These are phyloP conservation scores for Megacollybia marginata DNA, from an alignment of 768 basidiomycete species.

Conservation along the genomic window DNA sequence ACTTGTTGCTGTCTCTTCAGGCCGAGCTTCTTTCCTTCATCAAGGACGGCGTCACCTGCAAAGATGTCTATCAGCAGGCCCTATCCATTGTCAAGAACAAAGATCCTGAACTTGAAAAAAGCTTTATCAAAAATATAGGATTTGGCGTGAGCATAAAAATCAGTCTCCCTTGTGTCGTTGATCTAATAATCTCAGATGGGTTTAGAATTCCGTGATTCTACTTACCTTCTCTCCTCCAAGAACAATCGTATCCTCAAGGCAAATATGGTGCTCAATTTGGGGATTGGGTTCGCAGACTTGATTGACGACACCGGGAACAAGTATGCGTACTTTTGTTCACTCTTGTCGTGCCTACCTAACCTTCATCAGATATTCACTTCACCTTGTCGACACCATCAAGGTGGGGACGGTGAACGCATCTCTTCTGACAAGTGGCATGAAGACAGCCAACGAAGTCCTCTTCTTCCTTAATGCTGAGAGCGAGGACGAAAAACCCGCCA, in stretches of 20 bases:
- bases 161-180: neutral
- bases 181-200: constrained; percentile 61
- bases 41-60: constrained; percentile 68
- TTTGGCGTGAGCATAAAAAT: constrained; percentile 59
- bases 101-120: constrained; percentile 73
- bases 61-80: constrained; percentile 80
- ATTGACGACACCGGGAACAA: constrained; percentile 74
- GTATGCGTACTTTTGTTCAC: constrained; percentile 7
- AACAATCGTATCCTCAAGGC: constrained; percentile 62
- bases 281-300: constrained; percentile 80
- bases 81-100: constrained; percentile 65
- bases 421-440: constrained; percentile 79
- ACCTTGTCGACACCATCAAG: constrained; percentile 83
- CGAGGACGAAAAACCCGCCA: constrained; percentile 48
- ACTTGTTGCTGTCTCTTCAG: constrained; percentile 71
- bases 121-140: constrained; percentile 85
- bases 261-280: constrained; percentile 82
- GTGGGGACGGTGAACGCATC: constrained; percentile 58
- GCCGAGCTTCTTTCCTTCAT: constrained; percentile 66
- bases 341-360: neutral
- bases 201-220: constrained; percentile 88
- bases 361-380: constrained; percentile 67
- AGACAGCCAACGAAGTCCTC: constrained; percentile 78
- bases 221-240: constrained; percentile 77
- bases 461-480: constrained; percentile 72